Evolutionary conservation across 805 yeast species (phyloP), one percentile per base, ranked within the genome.

Genomic region (Pichia occidentalis): DNA sequence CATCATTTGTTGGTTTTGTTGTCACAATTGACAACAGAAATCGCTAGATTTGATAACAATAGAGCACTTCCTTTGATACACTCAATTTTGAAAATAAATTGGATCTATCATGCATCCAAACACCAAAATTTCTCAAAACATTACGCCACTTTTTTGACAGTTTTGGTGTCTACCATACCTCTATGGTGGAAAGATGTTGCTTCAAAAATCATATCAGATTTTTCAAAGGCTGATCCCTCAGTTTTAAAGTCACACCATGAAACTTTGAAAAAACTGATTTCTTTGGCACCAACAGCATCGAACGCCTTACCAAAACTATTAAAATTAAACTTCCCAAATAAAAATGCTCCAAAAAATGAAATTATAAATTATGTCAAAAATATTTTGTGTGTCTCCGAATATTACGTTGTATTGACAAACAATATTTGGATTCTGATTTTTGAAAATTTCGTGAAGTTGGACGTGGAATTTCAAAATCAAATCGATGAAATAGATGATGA

Each of bases 101-200:
- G 95, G 92, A 67, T 79, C 52, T 35, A 45, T 21, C 44, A 42
- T 30, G 27, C 44, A 6, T 64, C 60, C 17, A 49, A 69, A 24
- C 39, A 50, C 27, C 40, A 33, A 8, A 45, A 51, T 12, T 73
- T 79, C 48, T 60, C 74, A 19, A 63, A 67, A 34, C 63, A 68
- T 32, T 87, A 83, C 59, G 70, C 80, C 32, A 79, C 76, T 30
- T 92, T 92, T 57, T 62, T 85, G 32, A 70, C 77, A 31, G 84
- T 88, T 20, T 68, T 90, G 37, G 84, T 88, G 26, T 81, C 95
- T 4, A 82, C 90, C 32, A 69, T 80, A 43, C 97, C 97, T 7
- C 85, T 79, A 57, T 90, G 95, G 85, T 78, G 92, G 75, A 72
- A 75, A 45, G 94, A 85, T 42, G 85, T 90, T n/a, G 77, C 84